Base-by-base conservation (phyloP, 176 grass and related monocot species). In the Otatea glauca region DNA sequence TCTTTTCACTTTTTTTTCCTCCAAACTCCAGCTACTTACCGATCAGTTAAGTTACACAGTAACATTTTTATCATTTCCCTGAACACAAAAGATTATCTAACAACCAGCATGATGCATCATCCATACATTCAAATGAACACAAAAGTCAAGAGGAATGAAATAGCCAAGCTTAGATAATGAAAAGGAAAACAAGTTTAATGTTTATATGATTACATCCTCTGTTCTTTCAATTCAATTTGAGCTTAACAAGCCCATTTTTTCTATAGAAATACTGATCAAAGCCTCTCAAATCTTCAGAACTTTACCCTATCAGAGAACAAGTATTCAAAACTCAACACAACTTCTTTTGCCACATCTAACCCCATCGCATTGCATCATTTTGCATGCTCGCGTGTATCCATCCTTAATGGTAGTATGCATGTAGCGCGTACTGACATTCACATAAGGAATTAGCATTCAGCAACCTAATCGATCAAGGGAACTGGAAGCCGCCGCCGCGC, bases 401-500 rank as follows among this genome's bases (percentile, higher is more conserved):
- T 53, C 9, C 35, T 61, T 51, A 10, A 45, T 13, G 20, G 54
- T 56, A 56, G 54, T 56, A 56, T n/a, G 54, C 54, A n/a, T 56
- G 54, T n/a, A n/a, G 18, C 17, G 41, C 51, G 5, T 59, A 59
- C 11, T 7, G 18, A 42, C 48, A 24, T 12, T 43, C 7, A 27
- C 78, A 39, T 41, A 32, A 37, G 6, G 29, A 50, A 72, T 45
- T 4, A 16, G 6, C 3, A 25, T 63, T 38, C 23, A 29, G 32
- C 18, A 41, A 25, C 6, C 25, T 51, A 37, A 75, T 55, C 14
- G 12, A 75, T 93, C 75, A 97, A 21, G 94, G 94, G 74, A 97
- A 97, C 56, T 92, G 87, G 77, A 97, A 97, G 16, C 86, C 84
- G 5, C 78, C 58, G 60, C 64, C 55, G 12, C 65, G 85, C 0